Evolutionary conservation across 2,329 filamentous ascomycete species (phyloP), one percentile per base, ranked within the genome.

Genomic region (Apiospora kogelbergensis): DNA sequence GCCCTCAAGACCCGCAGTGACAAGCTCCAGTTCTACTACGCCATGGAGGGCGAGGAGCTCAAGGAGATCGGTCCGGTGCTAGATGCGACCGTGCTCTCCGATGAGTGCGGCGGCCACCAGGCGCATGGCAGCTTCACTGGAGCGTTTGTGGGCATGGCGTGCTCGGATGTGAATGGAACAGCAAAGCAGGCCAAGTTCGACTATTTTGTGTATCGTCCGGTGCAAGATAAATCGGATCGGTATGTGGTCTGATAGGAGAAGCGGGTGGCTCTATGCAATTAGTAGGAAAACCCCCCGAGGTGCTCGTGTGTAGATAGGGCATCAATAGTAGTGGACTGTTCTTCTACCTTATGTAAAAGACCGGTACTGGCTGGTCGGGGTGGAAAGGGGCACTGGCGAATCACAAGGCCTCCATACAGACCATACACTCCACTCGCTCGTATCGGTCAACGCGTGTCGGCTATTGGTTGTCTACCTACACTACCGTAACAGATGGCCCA

Each of bases 61-160:
- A 80, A 81, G 73, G 78, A 82, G 70, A 80, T 90, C 65, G 88
- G 88, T 0, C 85, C 85, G 0, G 84, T 87, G 1, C 84, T 85
- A 60, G 87, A 90, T 72, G 88, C 88, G 0, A 87, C 86, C 7
- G 85, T 90, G 17, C 70, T 90, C 9, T 87, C 84, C 13, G 89
- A 91, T 72, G 89, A 91, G 78, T 90, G 88, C 69, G 88, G 88
- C 11, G 88, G 88, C 0, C 88, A 90, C 70, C 83, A 85, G 70
- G 83, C 80, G 2, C 87, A 90, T 71, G 88, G 88, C 1, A 90
- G 88, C 75, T 91, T 90, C 71, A 90, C 88, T 0, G 88, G 88
- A 0, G 86, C 88, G 0, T 89, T 89, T 79, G 84, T 88, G 0
- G 86, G 86, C 0, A 77, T 89, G 71, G 86, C 86, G 0, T 85